A percentile compares a stretch with the other conserved stretches of the same genome.
These are phyloP conservation scores for Nannochloropsis salina DNA, from an alignment of 108 stramenopile species.

Conservation along the genomic window DNA sequence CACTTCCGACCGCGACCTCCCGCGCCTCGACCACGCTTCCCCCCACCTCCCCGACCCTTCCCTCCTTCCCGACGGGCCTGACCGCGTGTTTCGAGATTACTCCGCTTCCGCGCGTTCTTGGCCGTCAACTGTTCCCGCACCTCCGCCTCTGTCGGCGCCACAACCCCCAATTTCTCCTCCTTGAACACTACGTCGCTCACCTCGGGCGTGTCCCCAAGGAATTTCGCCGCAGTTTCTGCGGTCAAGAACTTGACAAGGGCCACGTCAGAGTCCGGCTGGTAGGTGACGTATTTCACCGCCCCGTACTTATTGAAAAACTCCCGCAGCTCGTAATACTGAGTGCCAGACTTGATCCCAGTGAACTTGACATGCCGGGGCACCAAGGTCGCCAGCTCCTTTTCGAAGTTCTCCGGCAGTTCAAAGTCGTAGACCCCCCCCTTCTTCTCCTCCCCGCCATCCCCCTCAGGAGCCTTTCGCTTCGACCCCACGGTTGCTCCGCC, in stretches of 20 bases:
- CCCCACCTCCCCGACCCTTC: not conserved
- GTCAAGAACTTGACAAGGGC: not conserved
- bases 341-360: not conserved
- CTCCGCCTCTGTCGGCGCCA: conserved; percentile 15
- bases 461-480: not conserved
- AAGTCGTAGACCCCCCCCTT: not conserved
- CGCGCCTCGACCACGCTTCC: not conserved
- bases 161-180: not conserved
- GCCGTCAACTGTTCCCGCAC: not conserved
- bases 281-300: not conserved
- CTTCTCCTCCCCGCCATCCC: conserved; percentile 5
- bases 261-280: not conserved
- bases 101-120: conserved; percentile 11
- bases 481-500: not conserved
- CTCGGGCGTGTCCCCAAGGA: not conserved
- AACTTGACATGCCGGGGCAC: not conserved
- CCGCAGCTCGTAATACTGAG: not conserved
- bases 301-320: conserved; percentile 3
- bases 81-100: not conserved
- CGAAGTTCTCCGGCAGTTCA: not conserved
- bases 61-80: not conserved
- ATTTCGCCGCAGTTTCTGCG: not conserved
- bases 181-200: not conserved
- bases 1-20: not conserved
- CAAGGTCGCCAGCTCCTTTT: not conserved